Base-by-base conservation (phyloP, 2,329 filamentous ascomycete genomes). In the Diaporthe capsici region DNA sequence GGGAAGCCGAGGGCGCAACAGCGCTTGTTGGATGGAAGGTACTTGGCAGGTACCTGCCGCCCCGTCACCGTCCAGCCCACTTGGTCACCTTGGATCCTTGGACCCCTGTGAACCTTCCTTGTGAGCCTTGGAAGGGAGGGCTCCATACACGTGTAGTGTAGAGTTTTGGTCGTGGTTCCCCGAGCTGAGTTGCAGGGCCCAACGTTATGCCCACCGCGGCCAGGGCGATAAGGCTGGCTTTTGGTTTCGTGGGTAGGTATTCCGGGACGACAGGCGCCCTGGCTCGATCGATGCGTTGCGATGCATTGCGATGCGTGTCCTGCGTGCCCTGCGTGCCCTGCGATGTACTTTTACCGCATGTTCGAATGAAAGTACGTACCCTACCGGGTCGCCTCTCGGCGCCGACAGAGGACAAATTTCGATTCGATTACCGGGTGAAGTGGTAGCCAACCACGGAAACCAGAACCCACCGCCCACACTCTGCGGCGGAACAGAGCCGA, bases 1-100 rank as follows among this genome's bases (percentile, higher is more conserved):
- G 61, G 44, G 51, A 68, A 76, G 71, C 74, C 74, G 74, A 76
- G 44, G 57, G 71, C 22, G 65, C 22, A 13, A 55, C 47, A 39
- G 65, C 65, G 42, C 34, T 53, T 68, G 63, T 51, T 3, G 44
- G 44, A 25, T 37, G 28, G 28, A 13, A 39, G 65, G 65, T 70
- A 70, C 65, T 42, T 70, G 65, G 34, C 34, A 42, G 49, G 65
- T 70, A 70, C 65, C 47, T 55, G n/a, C 4, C 65, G 37, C 10
- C n/a, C 15, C 20, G 34, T 12, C 63, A 51, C 63, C 42, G 17
- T 25, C 37, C 6, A 28, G 60, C 60, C 60, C 37, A 44, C 58
- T 39, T 63, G 39, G 39, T 31, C 44, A 34, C 61, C 61, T 49
- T 70, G 65, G 31, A 68, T 20, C 63, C 44, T 22, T 39, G 65